phyloP scores from a whole-genome alignment of 768 basidiomycete species.

The Tulasnella sp. region DNA sequence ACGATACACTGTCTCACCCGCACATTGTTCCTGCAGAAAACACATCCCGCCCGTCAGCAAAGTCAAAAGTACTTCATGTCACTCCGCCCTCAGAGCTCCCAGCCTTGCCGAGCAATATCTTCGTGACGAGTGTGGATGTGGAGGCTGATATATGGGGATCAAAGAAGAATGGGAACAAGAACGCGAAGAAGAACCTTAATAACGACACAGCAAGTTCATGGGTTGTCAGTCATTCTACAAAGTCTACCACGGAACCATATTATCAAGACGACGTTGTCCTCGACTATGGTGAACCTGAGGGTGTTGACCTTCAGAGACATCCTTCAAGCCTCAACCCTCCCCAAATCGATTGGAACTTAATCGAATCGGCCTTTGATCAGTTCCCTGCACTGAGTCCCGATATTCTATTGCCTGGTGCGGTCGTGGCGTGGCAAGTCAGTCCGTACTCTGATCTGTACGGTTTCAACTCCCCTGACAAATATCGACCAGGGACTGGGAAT shows the following conservation, averaged over 20 bases:
- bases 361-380: background rate
- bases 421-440: slow-evolving; percentile 4
- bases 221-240: background rate
- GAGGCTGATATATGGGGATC: slow-evolving; percentile 16
- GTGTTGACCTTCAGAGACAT: background rate
- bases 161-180: background rate
- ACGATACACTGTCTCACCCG: background rate
- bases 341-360: background rate
- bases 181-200: background rate
- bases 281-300: background rate
- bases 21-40: background rate
- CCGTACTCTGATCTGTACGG: background rate
- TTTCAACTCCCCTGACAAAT: background rate
- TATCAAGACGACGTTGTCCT: background rate
- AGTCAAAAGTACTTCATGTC: background rate
- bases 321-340: background rate
- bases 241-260: background rate
- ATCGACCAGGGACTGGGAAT: slow-evolving; percentile 1
- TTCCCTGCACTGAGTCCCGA: background rate
- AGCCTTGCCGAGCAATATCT: slow-evolving; percentile 15
- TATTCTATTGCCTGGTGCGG: background rate
- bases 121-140: slow-evolving; percentile 20
- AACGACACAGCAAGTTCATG: no score
- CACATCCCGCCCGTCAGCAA: background rate
- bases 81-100: slow-evolving; percentile 8